A percentile compares a stretch with the other conserved stretches of the same genome.
Conservation (phyloP, 2,329 filamentous ascomycete genomes). For the Colletotrichum sidae region DNA sequence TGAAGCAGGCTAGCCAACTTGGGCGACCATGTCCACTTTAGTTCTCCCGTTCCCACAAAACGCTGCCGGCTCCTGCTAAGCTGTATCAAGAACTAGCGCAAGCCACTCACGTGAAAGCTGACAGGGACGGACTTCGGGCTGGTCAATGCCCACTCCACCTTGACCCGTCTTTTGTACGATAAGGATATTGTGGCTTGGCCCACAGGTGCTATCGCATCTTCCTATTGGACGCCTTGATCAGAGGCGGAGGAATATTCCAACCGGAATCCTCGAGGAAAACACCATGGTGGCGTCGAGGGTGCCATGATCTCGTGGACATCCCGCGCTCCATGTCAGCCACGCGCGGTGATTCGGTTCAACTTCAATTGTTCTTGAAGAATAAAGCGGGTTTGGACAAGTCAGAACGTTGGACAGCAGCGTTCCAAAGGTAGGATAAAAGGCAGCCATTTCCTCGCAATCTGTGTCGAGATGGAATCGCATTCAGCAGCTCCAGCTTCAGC, state of each 20-base stretch:
- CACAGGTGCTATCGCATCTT: neutral
- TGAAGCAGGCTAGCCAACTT: too few relatives aligned
- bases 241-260: constrained; percentile 27
- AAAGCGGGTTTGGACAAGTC: neutral
- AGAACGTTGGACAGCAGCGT: neutral
- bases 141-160: too few relatives aligned
- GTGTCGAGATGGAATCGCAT: neutral
- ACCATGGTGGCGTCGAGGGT: constrained; percentile 1
- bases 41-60: too few relatives aligned
- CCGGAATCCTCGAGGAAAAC: constrained; percentile 6
- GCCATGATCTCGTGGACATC: neutral
- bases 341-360: constrained; percentile 23
- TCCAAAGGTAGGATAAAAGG: constrained; percentile 11
- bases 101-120: constrained; percentile 4
- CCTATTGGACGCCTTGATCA: constrained; percentile 26
- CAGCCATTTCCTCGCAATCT: neutral
- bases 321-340: constrained; percentile 9
- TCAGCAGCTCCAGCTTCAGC: too few relatives aligned
- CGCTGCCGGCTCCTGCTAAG: too few relatives aligned
- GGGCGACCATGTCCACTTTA: too few relatives aligned
- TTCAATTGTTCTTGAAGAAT: neutral
- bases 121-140: too few relatives aligned
- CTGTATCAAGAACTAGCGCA: neutral
- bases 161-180: neutral
- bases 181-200: constrained; percentile 10